Conservation (phyloP, 352 stramenopile species). For the Globisporangium okanoganense region DNA sequence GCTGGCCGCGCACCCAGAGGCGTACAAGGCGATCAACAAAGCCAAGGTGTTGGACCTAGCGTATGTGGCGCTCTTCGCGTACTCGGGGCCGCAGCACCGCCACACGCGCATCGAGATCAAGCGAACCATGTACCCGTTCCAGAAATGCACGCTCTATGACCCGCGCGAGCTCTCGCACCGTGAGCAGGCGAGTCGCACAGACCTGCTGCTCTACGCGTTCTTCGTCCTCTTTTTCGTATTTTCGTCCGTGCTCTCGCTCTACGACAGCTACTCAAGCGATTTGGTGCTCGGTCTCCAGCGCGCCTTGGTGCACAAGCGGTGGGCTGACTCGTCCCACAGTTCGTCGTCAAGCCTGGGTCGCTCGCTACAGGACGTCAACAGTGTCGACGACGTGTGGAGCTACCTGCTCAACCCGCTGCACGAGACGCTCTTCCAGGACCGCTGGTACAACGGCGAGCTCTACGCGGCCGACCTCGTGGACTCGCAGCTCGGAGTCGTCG, state of each 20-base stretch:
- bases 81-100: slow-evolving; percentile 49
- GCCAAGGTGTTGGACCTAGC: slow-evolving; percentile 68
- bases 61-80: slow-evolving; percentile 67
- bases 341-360: background rate
- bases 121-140: slow-evolving; percentile 50
- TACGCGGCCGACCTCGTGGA: slow-evolving; percentile 38
- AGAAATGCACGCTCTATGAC: slow-evolving; percentile 71
- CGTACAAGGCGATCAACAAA: slow-evolving; percentile 49
- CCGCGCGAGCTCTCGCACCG: slow-evolving; percentile 36
- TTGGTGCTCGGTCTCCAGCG: slow-evolving; percentile 26
- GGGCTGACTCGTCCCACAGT: background rate
- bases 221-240: slow-evolving; percentile 47
- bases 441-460: slow-evolving; percentile 55
- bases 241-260: slow-evolving; percentile 38
- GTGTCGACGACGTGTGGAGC: slow-evolving; percentile 47
- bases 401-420: slow-evolving; percentile 43
- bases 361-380: slow-evolving; percentile 32
- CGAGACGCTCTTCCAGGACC: slow-evolving; percentile 38
- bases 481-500: slow-evolving; percentile 46
- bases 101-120: slow-evolving; percentile 70
- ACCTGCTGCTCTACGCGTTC: slow-evolving; percentile 39
- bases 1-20: slow-evolving; percentile 39
- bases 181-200: slow-evolving; percentile 36
- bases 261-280: slow-evolving; percentile 38
- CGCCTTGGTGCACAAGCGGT: slow-evolving; percentile 15